These are phyloP conservation scores for Solanum verrucosum DNA, from an alignment of 257 asterid species.

Conservation along the genomic window DNA sequence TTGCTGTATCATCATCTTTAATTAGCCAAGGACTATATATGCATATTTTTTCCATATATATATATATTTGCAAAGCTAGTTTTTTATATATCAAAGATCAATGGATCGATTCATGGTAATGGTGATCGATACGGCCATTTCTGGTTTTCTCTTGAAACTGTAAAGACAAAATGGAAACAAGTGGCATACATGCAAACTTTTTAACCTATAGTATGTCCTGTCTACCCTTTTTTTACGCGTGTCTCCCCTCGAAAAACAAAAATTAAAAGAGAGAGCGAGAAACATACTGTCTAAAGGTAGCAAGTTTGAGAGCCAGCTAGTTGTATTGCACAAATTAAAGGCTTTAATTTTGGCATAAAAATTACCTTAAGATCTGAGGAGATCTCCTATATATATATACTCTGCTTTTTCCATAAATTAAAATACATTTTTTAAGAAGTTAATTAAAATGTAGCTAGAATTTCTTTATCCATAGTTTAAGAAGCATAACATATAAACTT, in stretches of 20 bases:
- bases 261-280: neutral
- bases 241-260: neutral
- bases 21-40: neutral
- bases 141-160: neutral
- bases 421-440: neutral
- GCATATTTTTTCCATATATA: neutral
- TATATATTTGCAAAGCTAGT: neutral
- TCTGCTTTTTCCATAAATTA: neutral
- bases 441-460: neutral
- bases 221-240: neutral
- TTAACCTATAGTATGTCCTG: neutral
- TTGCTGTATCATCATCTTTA: neutral
- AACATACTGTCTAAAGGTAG: neutral
- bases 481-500: neutral
- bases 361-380: neutral
- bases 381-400: neutral
- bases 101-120: neutral
- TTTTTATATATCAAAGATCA: neutral
- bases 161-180: neutral
- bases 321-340: neutral
- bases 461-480: neutral
- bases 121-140: neutral
- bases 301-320: neutral
- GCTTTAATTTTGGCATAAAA: neutral
- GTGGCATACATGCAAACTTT: neutral